Percentiles rank a stretch among this genome's conserved stretches.
Conservation (phyloP, 2,329 filamentous ascomycete species). For the Trichophyton simii region DNA sequence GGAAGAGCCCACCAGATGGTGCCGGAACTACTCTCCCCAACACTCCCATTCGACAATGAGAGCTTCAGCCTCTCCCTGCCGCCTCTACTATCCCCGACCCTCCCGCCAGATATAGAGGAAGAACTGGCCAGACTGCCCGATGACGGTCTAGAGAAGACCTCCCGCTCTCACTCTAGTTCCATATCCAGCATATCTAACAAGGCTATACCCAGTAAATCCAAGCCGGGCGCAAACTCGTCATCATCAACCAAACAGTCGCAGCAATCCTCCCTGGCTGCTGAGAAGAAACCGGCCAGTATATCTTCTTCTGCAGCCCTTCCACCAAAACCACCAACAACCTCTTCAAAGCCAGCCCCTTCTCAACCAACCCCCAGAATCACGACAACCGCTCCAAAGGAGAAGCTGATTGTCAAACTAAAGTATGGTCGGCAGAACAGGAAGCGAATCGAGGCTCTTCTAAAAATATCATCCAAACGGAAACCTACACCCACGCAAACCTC, state of each 20-base stretch:
- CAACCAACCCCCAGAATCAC: background rate
- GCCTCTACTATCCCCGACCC: constrained; percentile 44
- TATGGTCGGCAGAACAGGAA: constrained; percentile 40
- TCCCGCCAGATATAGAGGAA: constrained; percentile 44
- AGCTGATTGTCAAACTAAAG: constrained; percentile 38
- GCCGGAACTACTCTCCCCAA: constrained; percentile 32
- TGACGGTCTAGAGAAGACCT: constrained; percentile 15
- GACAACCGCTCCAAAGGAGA: constrained; percentile 14
- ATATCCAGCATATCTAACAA: constrained; percentile 12
- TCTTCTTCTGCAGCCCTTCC: background rate
- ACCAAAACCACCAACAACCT: background rate
- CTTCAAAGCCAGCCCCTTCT: background rate
- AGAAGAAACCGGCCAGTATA: constrained; percentile 7
- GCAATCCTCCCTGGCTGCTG: background rate
- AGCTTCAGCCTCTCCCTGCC: constrained; percentile 32
- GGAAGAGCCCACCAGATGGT: constrained; percentile 17
- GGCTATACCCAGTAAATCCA: constrained; percentile 2
- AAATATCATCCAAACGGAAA: constrained; percentile 31
- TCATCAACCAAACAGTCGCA: background rate
- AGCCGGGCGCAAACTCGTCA: background rate
- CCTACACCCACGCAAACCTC: constrained; percentile 17
- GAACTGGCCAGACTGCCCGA: constrained; percentile 35
- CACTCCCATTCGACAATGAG: constrained; percentile 25
- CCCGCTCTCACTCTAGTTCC: constrained; percentile 14
- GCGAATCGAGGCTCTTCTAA: constrained; percentile 36